Percentiles rank a stretch among this genome's conserved stretches.
phyloP scores from a whole-genome alignment of 2,329 filamentous ascomycete genomes.

The Lecanosticta acicola region DNA sequence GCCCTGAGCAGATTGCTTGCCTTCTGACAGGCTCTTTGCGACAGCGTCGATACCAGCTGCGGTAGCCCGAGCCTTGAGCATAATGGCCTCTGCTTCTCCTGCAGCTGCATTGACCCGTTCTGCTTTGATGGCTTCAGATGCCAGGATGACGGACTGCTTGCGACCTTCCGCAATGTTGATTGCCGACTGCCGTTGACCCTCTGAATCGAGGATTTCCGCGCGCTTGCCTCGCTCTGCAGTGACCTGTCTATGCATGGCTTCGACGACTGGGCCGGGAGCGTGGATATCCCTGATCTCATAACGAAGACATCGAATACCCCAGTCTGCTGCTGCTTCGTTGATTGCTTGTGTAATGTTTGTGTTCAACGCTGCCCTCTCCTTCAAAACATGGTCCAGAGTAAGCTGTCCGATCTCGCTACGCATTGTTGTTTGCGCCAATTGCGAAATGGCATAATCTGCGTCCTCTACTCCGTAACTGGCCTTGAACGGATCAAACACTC shows the following conservation, averaged over 20 bases:
- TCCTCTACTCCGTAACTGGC: conserved; percentile 98
- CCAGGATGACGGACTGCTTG: conserved; percentile 95
- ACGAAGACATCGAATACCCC: conserved; percentile 91
- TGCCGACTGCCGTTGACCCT: conserved; percentile 91
- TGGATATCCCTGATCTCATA: conserved; percentile 99
- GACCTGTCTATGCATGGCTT: conserved; percentile 97
- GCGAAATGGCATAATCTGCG: conserved; percentile 96
- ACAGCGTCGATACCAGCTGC: conserved; percentile 85
- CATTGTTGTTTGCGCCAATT: conserved; percentile 98
- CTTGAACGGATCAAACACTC: conserved; percentile 97
- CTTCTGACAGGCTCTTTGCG: conserved; percentile 55
- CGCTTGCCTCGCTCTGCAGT: conserved; percentile 96
- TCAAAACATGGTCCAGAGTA: conserved; percentile 92
- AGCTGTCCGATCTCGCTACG: conserved; percentile 96
- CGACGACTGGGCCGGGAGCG: conserved; percentile 85
- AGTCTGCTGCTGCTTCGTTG: conserved; percentile 94
- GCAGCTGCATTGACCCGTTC: conserved; percentile 90
- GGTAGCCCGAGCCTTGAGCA: conserved; percentile 78
- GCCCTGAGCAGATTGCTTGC: conserved; percentile 68
- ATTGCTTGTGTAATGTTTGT: conserved; percentile 98
- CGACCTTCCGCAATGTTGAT: conserved; percentile 98
- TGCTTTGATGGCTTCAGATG: conserved; percentile 80
- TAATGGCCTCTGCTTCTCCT: conserved; percentile 91
- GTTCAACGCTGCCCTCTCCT: conserved; percentile 93
- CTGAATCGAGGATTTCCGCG: conserved; percentile 93